Conservation (phyloP, 2,329 filamentous ascomycete species). For the Pseudonectria buxi region DNA sequence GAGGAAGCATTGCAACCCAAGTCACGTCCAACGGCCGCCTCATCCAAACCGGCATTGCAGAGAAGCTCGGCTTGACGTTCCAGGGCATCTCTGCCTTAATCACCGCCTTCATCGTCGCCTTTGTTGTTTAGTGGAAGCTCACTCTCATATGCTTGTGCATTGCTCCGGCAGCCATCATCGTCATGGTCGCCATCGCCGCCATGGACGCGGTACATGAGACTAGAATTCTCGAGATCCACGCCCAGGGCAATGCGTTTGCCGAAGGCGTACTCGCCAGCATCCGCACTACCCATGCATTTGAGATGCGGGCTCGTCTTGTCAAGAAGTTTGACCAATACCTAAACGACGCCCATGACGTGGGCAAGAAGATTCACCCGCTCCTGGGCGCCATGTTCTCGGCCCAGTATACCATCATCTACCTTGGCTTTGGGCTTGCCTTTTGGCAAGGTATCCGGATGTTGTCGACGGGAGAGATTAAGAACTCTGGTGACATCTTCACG, state of each 20-base stretch:
- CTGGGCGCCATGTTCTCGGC: slow-evolving; percentile 32
- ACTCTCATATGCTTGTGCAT: slow-evolving; percentile 34
- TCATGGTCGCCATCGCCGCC: slow-evolving; percentile 23
- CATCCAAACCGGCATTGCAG: slow-evolving; percentile 34
- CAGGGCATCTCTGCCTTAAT: slow-evolving; percentile 33
- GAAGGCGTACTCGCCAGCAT: slow-evolving; percentile 32
- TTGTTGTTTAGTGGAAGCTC: slow-evolving; percentile 37
- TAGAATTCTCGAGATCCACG: slow-evolving; percentile 29
- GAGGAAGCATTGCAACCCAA: slow-evolving; percentile 34
- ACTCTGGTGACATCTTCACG: slow-evolving; percentile 34
- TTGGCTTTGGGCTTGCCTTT: slow-evolving; percentile 37
- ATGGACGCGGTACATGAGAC: slow-evolving; percentile 27
- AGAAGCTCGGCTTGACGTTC: slow-evolving; percentile 34
- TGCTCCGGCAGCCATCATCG: slow-evolving; percentile 23
- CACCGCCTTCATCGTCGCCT: slow-evolving; percentile 33
- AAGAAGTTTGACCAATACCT: slow-evolving; percentile 34
- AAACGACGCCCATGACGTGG: slow-evolving; percentile 27
- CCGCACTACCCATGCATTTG: slow-evolving; percentile 37
- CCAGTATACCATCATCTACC: slow-evolving; percentile 36
- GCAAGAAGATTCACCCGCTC: slow-evolving; percentile 32
- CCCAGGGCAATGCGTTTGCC: slow-evolving; percentile 28
- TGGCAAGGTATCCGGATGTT: slow-evolving; percentile 38
- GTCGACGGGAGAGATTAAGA: slow-evolving; percentile 28
- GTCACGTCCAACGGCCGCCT: slow-evolving; percentile 34
- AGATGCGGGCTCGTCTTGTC: slow-evolving; percentile 31